Percentiles rank a stretch among this genome's conserved stretches.
These are phyloP conservation scores for Lolium multiflorum DNA, from an alignment of 176 grass and related monocot genomes.

Conservation along the genomic window DNA sequence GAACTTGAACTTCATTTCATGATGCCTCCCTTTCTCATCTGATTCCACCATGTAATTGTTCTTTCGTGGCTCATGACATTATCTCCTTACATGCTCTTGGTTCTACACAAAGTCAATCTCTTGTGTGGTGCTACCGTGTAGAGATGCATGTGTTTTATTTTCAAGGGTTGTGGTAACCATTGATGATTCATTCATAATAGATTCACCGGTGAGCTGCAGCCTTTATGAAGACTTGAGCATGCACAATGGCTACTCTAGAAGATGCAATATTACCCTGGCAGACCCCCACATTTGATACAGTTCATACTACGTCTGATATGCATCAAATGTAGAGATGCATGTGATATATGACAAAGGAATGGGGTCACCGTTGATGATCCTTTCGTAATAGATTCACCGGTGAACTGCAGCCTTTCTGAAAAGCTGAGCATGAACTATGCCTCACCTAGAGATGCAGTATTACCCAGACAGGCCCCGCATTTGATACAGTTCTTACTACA, in stretches of 20 bases:
- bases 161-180: neutral
- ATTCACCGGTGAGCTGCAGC: neutral
- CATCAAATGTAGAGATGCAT: constrained; percentile 30
- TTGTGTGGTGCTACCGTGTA: neutral
- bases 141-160: constrained; percentile 11
- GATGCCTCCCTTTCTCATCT: constrained; percentile 1
- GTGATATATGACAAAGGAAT: constrained; percentile 3
- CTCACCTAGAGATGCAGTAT: neutral
- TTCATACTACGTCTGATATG: neutral
- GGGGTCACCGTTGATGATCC: neutral
- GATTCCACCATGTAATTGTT: neutral
- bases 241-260: neutral
- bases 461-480: neutral
- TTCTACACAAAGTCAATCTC: neutral
- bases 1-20: neutral
- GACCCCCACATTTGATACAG: neutral
- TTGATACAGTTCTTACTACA: neutral
- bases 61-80: neutral
- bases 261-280: neutral
- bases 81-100: neutral
- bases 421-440: neutral
- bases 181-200: neutral
- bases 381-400: constrained; percentile 5
- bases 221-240: neutral
- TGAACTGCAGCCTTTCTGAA: neutral